These are phyloP conservation scores for Cadophora malorum DNA, from an alignment of 2,329 filamentous ascomycete genomes.

Conservation along the genomic window DNA sequence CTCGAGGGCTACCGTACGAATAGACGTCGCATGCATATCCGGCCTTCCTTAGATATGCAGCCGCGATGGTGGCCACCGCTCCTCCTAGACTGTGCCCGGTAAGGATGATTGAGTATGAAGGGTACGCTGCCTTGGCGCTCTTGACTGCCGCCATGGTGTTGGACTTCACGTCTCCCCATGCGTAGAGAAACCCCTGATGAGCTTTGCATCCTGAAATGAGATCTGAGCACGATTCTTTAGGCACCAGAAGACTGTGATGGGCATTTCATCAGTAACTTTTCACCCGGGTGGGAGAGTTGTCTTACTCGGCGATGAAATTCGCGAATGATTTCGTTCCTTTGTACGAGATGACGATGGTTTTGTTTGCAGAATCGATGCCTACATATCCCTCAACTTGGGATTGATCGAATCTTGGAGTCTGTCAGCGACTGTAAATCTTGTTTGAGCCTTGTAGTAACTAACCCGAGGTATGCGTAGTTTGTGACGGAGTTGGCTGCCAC, in stretches of 20 bases:
- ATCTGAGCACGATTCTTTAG: slow-evolving; percentile 35
- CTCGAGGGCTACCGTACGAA: slow-evolving; percentile 71
- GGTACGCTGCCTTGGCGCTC: slow-evolving; percentile 46
- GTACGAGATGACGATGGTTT: slow-evolving; percentile 64
- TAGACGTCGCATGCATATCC: slow-evolving; percentile 62
- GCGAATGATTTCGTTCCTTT: slow-evolving; percentile 55
- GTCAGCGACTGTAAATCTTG: not conserved
- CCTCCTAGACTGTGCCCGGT: slow-evolving; percentile 75
- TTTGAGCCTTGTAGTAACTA: not conserved
- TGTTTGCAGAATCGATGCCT: slow-evolving; percentile 54
- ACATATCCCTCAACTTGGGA: slow-evolving; percentile 59
- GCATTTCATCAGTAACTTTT: not conserved
- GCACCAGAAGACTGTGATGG: slow-evolving; percentile 27
- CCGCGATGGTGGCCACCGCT: slow-evolving; percentile 66
- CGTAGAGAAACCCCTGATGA: slow-evolving; percentile 64
- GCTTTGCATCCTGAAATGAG: slow-evolving; percentile 43
- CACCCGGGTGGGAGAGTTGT: not conserved
- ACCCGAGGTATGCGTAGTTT: slow-evolving; percentile 32
- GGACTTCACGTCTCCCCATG: slow-evolving; percentile 60
- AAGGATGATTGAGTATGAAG: slow-evolving; percentile 59
- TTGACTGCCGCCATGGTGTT: not conserved
- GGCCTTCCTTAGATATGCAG: slow-evolving; percentile 58
- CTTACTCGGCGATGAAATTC: slow-evolving; percentile 34
- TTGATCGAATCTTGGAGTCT: slow-evolving; percentile 45
- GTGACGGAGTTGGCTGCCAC: slow-evolving; percentile 28